Evolutionary conservation across 108 stramenopile species (phyloP).

Genomic region (Fistulifera pelliculosa): DNA sequence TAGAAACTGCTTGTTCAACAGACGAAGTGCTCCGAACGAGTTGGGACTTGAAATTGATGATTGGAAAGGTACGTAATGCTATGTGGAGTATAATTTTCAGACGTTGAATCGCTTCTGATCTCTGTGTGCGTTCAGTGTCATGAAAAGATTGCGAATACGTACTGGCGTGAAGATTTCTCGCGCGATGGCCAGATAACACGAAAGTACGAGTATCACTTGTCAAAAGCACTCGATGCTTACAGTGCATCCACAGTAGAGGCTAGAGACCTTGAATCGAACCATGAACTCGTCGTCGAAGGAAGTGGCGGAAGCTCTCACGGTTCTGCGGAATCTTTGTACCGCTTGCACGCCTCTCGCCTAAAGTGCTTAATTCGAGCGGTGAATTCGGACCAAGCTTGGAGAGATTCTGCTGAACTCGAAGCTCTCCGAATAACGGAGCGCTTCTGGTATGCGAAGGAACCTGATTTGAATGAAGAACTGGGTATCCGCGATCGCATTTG

Average conservation of each 20-base stretch:
- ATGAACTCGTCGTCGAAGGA: constrained; percentile 29
- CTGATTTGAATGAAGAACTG: neutral
- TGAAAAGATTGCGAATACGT: constrained; percentile 75
- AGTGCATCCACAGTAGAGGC: constrained; percentile 39
- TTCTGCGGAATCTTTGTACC: constrained; percentile 57
- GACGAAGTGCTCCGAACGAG: constrained; percentile 9
- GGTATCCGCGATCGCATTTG: constrained; percentile 40
- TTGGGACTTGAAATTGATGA: constrained; percentile 71
- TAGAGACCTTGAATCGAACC: constrained; percentile 34
- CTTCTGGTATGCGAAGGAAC: constrained; percentile 18
- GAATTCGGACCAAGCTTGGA: constrained; percentile 24
- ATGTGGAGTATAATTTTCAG: neutral
- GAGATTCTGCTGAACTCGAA: constrained; percentile 42
- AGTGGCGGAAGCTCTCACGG: constrained; percentile 80
- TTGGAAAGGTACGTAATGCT: constrained; percentile 51
- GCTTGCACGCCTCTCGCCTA: constrained; percentile 71
- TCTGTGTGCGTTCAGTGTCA: constrained; percentile 21
- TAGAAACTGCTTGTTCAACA: constrained; percentile 20
- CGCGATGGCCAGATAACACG: constrained; percentile 6
- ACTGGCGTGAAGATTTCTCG: constrained; percentile 31
- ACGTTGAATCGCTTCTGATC: no score
- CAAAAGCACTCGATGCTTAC: constrained; percentile 46
- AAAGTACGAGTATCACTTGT: constrained; percentile 55
- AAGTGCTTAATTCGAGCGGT: constrained; percentile 61
- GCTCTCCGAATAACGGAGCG: constrained; percentile 51